Conservation (phyloP, 2,329 filamentous ascomycete genomes). For the Aspergillus terreus region DNA sequence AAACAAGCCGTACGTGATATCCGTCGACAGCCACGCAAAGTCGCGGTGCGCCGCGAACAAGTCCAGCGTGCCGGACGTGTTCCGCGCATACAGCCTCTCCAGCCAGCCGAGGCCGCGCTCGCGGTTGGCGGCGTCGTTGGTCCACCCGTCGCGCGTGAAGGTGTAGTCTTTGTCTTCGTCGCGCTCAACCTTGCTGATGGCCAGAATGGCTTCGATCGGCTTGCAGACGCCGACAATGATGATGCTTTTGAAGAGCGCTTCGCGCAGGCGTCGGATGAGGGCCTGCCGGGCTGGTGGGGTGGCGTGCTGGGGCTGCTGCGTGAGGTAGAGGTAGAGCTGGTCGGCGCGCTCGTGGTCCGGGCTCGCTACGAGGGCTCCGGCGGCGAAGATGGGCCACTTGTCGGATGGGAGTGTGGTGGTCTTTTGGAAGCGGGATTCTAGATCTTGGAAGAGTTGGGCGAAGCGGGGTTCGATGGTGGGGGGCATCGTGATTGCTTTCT, state of each 20-base stretch:
- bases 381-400: constrained; percentile 34
- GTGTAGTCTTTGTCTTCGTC: constrained; percentile 57
- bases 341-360: constrained; percentile 51
- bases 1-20: constrained; percentile 63
- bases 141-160: constrained; percentile 55
- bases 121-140: constrained; percentile 54
- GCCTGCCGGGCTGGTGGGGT: constrained; percentile 28
- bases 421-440: not conserved
- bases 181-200: constrained; percentile 50
- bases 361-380: constrained; percentile 48
- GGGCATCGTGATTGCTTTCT: constrained; percentile 9
- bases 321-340: constrained; percentile 56
- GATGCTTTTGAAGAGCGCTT: constrained; percentile 58
- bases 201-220: constrained; percentile 57
- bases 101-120: constrained; percentile 55
- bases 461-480: constrained; percentile 24
- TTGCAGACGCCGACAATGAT: constrained; percentile 60
- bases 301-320: constrained; percentile 44
- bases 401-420: constrained; percentile 17
- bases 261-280: constrained; percentile 44
- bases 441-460: constrained; percentile 1
- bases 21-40: constrained; percentile 71
- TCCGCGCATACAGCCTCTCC: constrained; percentile 53
- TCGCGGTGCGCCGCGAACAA: constrained; percentile 31
- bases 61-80: constrained; percentile 35